Evolutionary conservation across 768 basidiomycete species (phyloP).

Genomic region (Phylloporus rhodoxanthus): DNA sequence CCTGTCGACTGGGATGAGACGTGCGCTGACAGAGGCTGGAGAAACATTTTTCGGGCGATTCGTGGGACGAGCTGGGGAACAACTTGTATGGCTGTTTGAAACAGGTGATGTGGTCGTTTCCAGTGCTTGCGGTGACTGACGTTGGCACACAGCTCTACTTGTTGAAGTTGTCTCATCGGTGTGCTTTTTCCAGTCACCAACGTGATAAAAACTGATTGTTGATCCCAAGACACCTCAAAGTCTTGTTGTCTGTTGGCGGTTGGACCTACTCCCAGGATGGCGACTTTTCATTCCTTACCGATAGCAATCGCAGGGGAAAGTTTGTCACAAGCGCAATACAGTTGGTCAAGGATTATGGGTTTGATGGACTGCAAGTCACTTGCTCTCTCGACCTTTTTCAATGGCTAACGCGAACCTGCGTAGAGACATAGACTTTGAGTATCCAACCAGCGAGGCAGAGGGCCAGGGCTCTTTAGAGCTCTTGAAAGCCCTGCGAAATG

Average conservation of each 20-base stretch:
- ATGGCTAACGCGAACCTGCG: not conserved
- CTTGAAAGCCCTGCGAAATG: conserved; percentile 53
- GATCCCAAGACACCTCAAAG: conserved; percentile 37
- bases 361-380: conserved; percentile 63
- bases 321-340: conserved; percentile 60
- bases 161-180: conserved; percentile 54
- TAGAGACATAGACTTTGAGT: conserved; percentile 78
- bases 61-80: conserved; percentile 68
- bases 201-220: not conserved
- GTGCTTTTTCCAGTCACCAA: not conserved
- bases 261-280: conserved; percentile 69
- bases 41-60: conserved; percentile 70
- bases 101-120: conserved; percentile 42
- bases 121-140: not conserved
- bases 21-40: conserved; percentile 23
- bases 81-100: conserved; percentile 81
- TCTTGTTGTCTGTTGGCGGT: conserved; percentile 51
- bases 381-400: not conserved
- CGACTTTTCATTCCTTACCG: conserved; percentile 61
- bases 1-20: not conserved
- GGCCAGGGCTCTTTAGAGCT: conserved; percentile 66
- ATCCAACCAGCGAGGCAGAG: conserved; percentile 51
- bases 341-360: conserved; percentile 67
- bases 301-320: conserved; percentile 41
- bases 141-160: conserved; percentile 35